These are phyloP conservation scores for Syzygium malaccense DNA, from an alignment of 441 rosid species.

Conservation along the genomic window DNA sequence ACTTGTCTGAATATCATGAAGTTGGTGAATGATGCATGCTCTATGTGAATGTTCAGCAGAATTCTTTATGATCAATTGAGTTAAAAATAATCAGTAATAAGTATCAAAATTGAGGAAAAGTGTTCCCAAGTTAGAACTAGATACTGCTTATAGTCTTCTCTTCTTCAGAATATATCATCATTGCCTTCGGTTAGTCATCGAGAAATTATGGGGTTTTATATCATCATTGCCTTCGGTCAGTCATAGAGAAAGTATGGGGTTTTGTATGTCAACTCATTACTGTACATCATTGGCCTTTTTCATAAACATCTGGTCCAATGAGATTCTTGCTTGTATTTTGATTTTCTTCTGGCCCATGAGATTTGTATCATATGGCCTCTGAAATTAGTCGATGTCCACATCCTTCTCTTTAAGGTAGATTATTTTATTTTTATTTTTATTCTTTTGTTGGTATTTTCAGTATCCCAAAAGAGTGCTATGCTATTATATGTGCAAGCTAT, in stretches of 20 bases:
- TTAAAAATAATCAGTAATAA: background rate
- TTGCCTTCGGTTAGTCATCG: background rate
- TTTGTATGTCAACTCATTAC: background rate
- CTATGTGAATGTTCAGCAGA: background rate
- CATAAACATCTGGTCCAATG: background rate
- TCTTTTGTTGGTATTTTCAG: background rate
- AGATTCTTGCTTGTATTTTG: background rate
- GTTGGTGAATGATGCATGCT: background rate
- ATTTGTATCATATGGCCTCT: background rate
- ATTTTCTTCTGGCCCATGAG: background rate
- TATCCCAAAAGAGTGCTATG: background rate
- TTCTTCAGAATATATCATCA: background rate
- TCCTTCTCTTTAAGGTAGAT: background rate
- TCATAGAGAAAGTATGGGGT: background rate
- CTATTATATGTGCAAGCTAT: conserved; percentile 5
- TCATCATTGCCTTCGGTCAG: background rate
- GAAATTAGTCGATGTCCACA: background rate
- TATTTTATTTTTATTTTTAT: background rate
- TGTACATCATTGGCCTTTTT: background rate
- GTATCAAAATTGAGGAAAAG: background rate
- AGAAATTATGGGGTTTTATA: background rate
- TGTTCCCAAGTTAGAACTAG: background rate
- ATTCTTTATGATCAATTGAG: background rate
- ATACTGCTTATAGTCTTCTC: background rate
- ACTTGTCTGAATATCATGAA: background rate